Evolutionary conservation across 306 rosid genomes (phyloP).

Genomic region (Benincasa hispida): DNA sequence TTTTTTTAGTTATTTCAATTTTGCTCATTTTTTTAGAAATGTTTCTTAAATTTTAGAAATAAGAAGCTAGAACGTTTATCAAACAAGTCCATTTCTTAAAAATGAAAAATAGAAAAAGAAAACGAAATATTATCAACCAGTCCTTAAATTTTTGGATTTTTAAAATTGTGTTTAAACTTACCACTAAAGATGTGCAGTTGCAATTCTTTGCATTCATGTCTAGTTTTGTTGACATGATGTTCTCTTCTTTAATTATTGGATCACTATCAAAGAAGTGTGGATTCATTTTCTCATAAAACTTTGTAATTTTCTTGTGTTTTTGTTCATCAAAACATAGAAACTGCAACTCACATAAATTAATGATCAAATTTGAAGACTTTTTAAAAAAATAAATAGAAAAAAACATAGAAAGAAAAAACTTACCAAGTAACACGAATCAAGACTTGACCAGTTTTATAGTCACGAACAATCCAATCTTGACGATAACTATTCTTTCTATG

Average conservation of each 20-base stretch:
- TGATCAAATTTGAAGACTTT: neutral
- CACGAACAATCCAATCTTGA: neutral
- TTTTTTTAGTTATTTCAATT: too few species aligned
- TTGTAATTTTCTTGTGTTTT: constrained; percentile 13
- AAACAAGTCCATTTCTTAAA: too few species aligned
- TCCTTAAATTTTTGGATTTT: too few species aligned
- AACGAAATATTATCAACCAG: too few species aligned
- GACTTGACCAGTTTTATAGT: neutral
- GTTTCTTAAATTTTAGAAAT: too few species aligned
- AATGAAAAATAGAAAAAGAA: too few species aligned
- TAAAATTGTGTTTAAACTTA: neutral
- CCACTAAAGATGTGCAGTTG: neutral
- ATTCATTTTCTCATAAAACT: constrained; percentile 1
- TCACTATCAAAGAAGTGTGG: neutral
- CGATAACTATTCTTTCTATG: neutral
- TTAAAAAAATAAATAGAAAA: too few species aligned
- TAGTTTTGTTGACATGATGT: neutral
- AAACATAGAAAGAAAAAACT: neutral
- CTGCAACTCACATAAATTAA: neutral
- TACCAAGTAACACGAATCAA: neutral
- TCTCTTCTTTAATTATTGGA: constrained; percentile 9
- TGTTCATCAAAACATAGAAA: constrained; percentile 13
- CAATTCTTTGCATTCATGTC: neutral
- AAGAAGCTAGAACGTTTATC: too few species aligned
- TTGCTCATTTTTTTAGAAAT: too few species aligned